Base-by-base conservation (phyloP, 345 rosid genomes). In the Eucalyptus coolabah region DNA sequence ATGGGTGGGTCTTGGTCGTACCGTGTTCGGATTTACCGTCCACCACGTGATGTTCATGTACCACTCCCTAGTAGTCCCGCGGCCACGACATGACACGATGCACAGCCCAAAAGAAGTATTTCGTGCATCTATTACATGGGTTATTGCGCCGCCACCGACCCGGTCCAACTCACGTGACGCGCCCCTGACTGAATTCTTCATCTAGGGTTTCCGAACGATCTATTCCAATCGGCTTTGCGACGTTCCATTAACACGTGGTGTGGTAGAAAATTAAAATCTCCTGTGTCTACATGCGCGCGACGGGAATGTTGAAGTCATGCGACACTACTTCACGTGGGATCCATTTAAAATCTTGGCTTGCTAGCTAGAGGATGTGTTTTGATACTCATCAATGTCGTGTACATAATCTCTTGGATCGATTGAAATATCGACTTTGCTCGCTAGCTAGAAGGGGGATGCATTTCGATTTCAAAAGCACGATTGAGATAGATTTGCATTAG, bases 231-330 rank as follows among this genome's bases (percentile, higher is more conserved):
- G 7, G 42, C 12, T 67, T 65, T 30, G 37, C 3, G 10, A n/a
- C 1, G 21, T 69, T 69, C 42, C 12, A 17, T 69, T 34, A 21
- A 72, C 26, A 11, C 0, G 2, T 3, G 42, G 12, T 9, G 23
- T 18, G 12, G 24, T 56, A 18, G 11, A 9, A 69, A 34, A 34
- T 1, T 26, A 59, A 34, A 69, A 34, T 34, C 81, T 34, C 81
- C 2, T 9, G 3, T 34, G 21, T 34, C 24, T 4, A 34, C 81
- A 69, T 9, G 44, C 2, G 6, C 2, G 2, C 0, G 13, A 5
- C 4, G 12, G 18, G 11, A 67, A 17, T 67, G 23, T 8, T 67
- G 34, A 67, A 34, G 24, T 17, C 24, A 4, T 21, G 6, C 2
- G 7, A 34, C 7, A 11, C 2, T 2, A 17, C 6, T n/a, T 65